Evolutionary conservation across 2,329 filamentous ascomycete genomes (phyloP).

Genomic region (Colletotrichum viniferum): DNA sequence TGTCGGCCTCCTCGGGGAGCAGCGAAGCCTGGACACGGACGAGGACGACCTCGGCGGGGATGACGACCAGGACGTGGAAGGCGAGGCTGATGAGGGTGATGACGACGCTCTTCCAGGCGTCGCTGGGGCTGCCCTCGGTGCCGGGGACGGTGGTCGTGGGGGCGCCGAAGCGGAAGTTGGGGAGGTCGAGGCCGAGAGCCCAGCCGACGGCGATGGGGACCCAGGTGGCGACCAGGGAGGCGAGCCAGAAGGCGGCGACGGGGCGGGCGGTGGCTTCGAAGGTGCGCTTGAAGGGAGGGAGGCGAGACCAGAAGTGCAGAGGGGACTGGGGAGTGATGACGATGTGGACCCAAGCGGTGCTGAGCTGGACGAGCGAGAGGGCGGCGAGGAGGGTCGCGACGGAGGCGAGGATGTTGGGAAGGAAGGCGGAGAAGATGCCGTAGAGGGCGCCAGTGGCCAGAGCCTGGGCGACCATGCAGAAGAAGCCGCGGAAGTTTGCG

Average conservation of each 20-base stretch:
- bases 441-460: constrained; percentile 40
- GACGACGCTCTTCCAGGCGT: constrained; percentile 49
- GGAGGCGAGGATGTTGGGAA: constrained; percentile 49
- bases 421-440: constrained; percentile 46
- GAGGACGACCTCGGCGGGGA: constrained; percentile 79
- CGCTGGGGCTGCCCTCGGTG: constrained; percentile 38
- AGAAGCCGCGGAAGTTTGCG: constrained; percentile 73
- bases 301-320: constrained; percentile 69
- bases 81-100: constrained; percentile 51
- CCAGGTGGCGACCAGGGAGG: constrained; percentile 53
- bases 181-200: constrained; percentile 46
- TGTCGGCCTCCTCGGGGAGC: constrained; percentile 79
- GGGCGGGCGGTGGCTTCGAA: constrained; percentile 74
- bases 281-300: constrained; percentile 67
- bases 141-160: constrained; percentile 38
- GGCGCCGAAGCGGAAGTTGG: constrained; percentile 38
- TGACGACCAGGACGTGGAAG: constrained; percentile 65
- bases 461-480: constrained; percentile 47
- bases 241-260: constrained; percentile 65
- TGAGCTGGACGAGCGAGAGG: constrained; percentile 69
- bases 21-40: constrained; percentile 87
- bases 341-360: constrained; percentile 83
- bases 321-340: constrained; percentile 74
- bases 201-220: constrained; percentile 44
- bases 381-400: constrained; percentile 61